Base-by-base conservation (phyloP, 768 basidiomycete species). In the Rhodotorula graminis region DNA sequence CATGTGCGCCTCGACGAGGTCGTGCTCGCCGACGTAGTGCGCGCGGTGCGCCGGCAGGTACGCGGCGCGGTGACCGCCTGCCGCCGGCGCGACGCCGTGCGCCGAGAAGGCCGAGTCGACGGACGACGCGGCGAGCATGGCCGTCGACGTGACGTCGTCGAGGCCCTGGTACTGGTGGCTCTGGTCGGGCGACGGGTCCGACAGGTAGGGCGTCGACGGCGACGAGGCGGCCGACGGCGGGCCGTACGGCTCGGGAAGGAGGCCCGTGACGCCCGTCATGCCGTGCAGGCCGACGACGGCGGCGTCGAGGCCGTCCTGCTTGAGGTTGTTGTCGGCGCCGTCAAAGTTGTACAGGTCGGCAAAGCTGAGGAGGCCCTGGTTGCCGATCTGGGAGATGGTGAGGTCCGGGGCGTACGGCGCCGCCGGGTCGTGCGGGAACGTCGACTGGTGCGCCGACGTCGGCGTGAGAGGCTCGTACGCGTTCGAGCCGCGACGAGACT, bases 311-410 rank as follows among this genome's bases (percentile, higher is more conserved):
- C 49, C 62, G 44, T 61, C 68, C 74, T 75, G 71, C 55, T 71
- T 71, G 53, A 29, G 3, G 53, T 55, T 29, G 53, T 29, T 12
- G 50, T 25, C 53, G 21, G 71, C 49, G 18, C 76, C 76, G 50
- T 59, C 53, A 3, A 74, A 47, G 67, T 73, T 71, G 71, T 75
- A 73, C 15, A 77, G 73, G 49, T 75, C 76, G 27, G 67, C 60
- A 50, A 77, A 77, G 57, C 64, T 72, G 67, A 77, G 75, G 21
- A 73, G 76, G 63, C 72, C 62, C 57, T 47, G 46, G 56, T 40
- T 49, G 64, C 44, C n/a, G 27, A n/a, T n/a, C 40, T 55, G 27
- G 21, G 62, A 33, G 16, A 59, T 44, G 21, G n/a, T 59, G 47
- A 64, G 58, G 44, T 71, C 40, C 29, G 68, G 68, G 37, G 66